phyloP scores from a whole-genome alignment of 2,329 filamentous ascomycete genomes.

The Botrytis cinerea region DNA sequence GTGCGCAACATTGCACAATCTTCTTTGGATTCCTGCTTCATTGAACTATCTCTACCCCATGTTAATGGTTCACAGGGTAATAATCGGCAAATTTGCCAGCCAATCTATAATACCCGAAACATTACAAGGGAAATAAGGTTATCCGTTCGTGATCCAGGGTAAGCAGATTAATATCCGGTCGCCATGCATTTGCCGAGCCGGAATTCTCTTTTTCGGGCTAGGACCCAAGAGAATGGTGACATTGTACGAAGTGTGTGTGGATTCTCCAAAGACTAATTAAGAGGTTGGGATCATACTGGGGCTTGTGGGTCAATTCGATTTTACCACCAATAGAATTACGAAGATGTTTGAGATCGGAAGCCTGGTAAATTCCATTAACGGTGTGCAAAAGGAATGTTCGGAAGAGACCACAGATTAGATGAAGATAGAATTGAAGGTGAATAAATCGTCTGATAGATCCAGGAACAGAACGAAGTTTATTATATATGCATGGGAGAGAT shows the following conservation, averaged over 20 bases:
- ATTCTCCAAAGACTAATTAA: constrained; percentile 1
- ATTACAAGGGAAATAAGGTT: neutral
- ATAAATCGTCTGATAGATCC: neutral
- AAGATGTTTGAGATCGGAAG: neutral
- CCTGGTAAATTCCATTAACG: neutral
- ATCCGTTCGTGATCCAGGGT: neutral
- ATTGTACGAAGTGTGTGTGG: neutral
- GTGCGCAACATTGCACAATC: no score
- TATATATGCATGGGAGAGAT: neutral
- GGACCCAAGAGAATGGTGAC: neutral
- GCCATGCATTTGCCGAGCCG: neutral
- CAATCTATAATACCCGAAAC: neutral
- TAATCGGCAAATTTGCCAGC: neutral
- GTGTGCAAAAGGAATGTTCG: neutral
- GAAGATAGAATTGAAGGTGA: no score
- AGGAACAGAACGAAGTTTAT: neutral
- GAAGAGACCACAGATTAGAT: neutral
- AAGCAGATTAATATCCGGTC: neutral
- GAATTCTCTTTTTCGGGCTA: neutral
- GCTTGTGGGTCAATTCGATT: neutral
- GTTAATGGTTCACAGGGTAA: neutral
- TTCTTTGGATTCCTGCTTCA: neutral
- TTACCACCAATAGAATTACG: neutral
- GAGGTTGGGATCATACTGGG: neutral
- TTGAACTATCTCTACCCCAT: neutral